Evolutionary conservation across 83 land plant genomes (phyloP).

Genomic region (Thuja plicata): DNA sequence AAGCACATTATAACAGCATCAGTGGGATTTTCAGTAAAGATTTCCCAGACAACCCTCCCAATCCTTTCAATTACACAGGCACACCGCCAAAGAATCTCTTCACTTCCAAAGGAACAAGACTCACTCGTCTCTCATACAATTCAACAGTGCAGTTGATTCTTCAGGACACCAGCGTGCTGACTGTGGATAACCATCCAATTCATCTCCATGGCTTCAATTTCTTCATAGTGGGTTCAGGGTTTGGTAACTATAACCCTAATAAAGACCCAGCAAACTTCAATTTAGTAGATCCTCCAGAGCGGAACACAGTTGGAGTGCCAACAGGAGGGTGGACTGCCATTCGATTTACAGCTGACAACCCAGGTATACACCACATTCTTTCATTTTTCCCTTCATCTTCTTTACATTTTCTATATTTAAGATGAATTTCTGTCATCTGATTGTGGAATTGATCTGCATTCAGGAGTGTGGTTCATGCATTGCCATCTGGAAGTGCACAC

Average conservation of each 20-base stretch:
- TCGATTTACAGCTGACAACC: slow-evolving; percentile 75
- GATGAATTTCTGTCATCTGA: not conserved
- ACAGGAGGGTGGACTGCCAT: slow-evolving; percentile 75
- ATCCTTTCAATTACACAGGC: slow-evolving; percentile 65
- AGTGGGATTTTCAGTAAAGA: slow-evolving; percentile 40
- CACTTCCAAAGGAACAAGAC: slow-evolving; percentile 42
- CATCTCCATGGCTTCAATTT: slow-evolving; percentile 84
- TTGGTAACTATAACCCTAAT: slow-evolving; percentile 51
- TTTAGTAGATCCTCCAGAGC: slow-evolving; percentile 53
- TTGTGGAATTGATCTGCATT: not conserved
- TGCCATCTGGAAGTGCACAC: slow-evolving; percentile 38
- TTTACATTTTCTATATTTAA: too few relatives aligned
- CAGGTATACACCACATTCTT: slow-evolving; percentile 32
- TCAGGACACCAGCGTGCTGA: slow-evolving; percentile 58
- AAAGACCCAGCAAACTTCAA: slow-evolving; percentile 57
- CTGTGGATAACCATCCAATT: slow-evolving; percentile 68
- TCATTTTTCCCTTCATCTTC: not conserved
- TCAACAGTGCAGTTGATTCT: slow-evolving; percentile 69
- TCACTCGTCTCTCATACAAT: slow-evolving; percentile 56
- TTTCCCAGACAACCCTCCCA: slow-evolving; percentile 51
- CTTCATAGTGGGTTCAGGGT: slow-evolving; percentile 59
- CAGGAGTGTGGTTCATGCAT: slow-evolving; percentile 36
- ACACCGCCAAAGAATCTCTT: slow-evolving; percentile 39
- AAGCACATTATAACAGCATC: slow-evolving; percentile 49
- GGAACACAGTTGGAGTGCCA: slow-evolving; percentile 61